Conservation (phyloP, 805 yeast genomes). For the Saccharomycopsis synnaedendra region DNA sequence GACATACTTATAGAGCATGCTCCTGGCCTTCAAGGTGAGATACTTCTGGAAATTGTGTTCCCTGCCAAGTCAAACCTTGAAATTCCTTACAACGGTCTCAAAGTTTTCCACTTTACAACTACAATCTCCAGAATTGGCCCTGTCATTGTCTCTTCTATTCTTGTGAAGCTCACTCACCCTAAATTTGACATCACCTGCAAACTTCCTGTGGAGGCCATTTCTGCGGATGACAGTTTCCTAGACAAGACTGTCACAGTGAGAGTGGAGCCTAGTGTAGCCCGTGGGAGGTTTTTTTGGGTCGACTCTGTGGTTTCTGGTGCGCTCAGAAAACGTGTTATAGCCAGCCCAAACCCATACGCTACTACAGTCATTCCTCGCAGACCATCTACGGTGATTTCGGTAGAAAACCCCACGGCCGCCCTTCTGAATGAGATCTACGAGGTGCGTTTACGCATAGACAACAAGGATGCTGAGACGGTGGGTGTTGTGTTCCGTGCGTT, state of each 20-base stretch:
- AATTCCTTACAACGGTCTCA: constrained; percentile 1
- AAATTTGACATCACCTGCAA: constrained; percentile 10
- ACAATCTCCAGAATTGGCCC: constrained; percentile 20
- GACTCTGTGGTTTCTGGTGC: too few relatives aligned
- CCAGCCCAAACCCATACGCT: constrained; percentile 16
- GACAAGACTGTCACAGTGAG: constrained; percentile 6
- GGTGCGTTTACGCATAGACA: constrained; percentile 19
- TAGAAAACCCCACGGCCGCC: constrained; percentile 21
- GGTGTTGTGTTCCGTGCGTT: constrained; percentile 21
- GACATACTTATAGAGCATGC: constrained; percentile 20
- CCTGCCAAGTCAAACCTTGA: constrained; percentile 13
- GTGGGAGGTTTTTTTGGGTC: constrained; percentile 13
- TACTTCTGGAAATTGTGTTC: neutral
- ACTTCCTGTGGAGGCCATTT: constrained; percentile 7
- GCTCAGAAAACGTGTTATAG: constrained; percentile 2
- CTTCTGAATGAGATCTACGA: constrained; percentile 24
- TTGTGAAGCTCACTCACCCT: constrained; percentile 4
- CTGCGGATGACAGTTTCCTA: constrained; percentile 7
- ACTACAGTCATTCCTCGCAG: constrained; percentile 28
- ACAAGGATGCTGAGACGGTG: constrained; percentile 24
- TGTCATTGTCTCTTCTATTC: constrained; percentile 17
- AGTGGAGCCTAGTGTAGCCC: constrained; percentile 1
- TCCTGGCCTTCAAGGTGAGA: neutral
- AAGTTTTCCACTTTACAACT: constrained; percentile 14
- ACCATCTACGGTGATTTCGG: constrained; percentile 24